Base-by-base conservation (phyloP, 352 stramenopile genomes). In the Phytophthora capsici region DNA sequence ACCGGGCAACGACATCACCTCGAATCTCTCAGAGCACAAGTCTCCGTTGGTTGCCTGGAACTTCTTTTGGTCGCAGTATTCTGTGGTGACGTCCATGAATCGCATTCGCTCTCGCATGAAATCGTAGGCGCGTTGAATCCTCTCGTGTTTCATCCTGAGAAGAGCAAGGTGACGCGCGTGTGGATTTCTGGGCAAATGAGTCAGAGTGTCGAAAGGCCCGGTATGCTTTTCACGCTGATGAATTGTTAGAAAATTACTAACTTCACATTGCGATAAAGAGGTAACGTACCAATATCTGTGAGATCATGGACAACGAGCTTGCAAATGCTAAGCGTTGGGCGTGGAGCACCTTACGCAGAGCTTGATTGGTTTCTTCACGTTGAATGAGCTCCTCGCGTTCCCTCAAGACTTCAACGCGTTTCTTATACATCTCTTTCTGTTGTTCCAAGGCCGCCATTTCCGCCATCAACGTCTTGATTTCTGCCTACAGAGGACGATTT, bases 1-100 rank as follows among this genome's bases (percentile, higher is more conserved):
- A 0, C 45, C 66, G 5, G 57, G 62, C 49, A 88, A 73, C 32
- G 79, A 74, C n/a, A 69, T 73, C 6, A 81, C 50, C 55, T 85
- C 71, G 45, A 85, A 88, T 20, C 69, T 67, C 40, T 69, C 41
- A 0, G 63, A 65, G 53, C 52, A 74, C 51, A 75, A 64, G 46
- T 80, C 73, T 13, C 66, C 66, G 32, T 73, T 67, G 5, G 53
- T 61, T n/a, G 53, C 60, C 28, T 78, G 54, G 43, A 82, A 78
- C 41, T 70, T 75, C 73, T 83, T 78, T 13, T 62, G 57, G 34
- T 83, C 73, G 17, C 63, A 52, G 32, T 73, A 81, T 17, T 71
- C 66, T 7, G 46, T 47, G 1, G 45, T 59, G 17, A 50, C 45
- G 55, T 75, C 65, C 47, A 76, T 70, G 47, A 66, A 66, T 17